These are phyloP conservation scores for Eucalyptus curtisii DNA, from an alignment of 345 rosid species.

Conservation along the genomic window DNA sequence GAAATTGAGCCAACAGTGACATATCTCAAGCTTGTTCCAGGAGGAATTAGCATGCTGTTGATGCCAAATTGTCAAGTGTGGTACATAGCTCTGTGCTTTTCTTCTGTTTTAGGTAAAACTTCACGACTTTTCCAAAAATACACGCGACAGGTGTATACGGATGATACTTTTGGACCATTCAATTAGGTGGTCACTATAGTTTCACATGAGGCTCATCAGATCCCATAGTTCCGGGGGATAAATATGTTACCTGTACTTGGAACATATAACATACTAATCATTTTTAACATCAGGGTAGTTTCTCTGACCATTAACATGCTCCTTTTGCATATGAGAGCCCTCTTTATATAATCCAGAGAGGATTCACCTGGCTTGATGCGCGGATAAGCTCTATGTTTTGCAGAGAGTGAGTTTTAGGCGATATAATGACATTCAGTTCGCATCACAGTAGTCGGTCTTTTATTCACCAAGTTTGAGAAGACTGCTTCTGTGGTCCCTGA, in stretches of 20 bases:
- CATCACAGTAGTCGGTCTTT: background rate
- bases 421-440: background rate
- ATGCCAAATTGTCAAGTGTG: background rate
- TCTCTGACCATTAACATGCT: background rate
- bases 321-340: background rate
- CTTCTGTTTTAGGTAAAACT: background rate
- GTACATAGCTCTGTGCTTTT: background rate
- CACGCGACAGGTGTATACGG: background rate
- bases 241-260: background rate
- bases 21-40: background rate
- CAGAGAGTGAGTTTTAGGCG: background rate
- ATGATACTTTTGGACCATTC: background rate
- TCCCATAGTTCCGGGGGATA: background rate
- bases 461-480: background rate
- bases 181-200: background rate
- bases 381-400: background rate
- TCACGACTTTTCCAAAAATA: background rate
- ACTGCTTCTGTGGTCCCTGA: background rate
- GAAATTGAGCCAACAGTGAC: background rate
- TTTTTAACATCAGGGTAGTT: background rate
- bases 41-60: background rate
- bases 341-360: background rate
- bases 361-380: background rate
- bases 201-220: background rate
- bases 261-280: background rate